These are phyloP conservation scores for Tolypocladium pustulatum DNA, from an alignment of 2,329 filamentous ascomycete genomes.

Conservation along the genomic window DNA sequence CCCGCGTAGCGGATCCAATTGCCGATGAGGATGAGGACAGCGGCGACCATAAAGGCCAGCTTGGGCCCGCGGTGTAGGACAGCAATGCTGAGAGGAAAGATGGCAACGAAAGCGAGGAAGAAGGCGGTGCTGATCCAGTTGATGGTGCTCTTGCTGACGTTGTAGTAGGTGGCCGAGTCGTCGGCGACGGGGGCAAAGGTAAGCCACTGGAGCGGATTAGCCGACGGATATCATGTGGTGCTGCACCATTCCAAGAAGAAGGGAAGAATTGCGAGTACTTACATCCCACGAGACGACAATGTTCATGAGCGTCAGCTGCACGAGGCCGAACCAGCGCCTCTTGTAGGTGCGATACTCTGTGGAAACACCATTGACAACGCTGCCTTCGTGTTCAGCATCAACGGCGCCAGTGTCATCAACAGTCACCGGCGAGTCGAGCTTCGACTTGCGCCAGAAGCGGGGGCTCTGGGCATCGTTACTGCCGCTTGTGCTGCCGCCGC, in stretches of 20 bases:
- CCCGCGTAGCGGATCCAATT: slow-evolving; percentile 90
- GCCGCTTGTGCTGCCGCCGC: slow-evolving; percentile 4
- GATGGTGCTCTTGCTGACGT: slow-evolving; percentile 62
- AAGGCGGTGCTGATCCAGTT: slow-evolving; percentile 92
- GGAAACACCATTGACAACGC: slow-evolving; percentile 15
- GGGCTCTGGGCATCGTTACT: slow-evolving; percentile 8
- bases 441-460: slow-evolving; percentile 19
- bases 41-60: slow-evolving; percentile 62
- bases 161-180: slow-evolving; percentile 64
- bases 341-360: slow-evolving; percentile 53
- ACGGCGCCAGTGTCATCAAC: slow-evolving; percentile 7
- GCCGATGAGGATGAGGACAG: slow-evolving; percentile 64
- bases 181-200: slow-evolving; percentile 79
- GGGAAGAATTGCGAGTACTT: neutral
- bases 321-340: slow-evolving; percentile 78
- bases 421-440: slow-evolving; percentile 16
- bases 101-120: slow-evolving; percentile 69
- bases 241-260: neutral
- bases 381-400: slow-evolving; percentile 11
- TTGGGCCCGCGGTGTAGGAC: slow-evolving; percentile 74
- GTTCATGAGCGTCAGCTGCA: slow-evolving; percentile 78
- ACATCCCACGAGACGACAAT: slow-evolving; percentile 94
- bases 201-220: slow-evolving; percentile 52
- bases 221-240: neutral
- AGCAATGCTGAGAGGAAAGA: slow-evolving; percentile 64